Conservation (phyloP, 768 basidiomycete species). For the Plicaturopsis crispa region DNA sequence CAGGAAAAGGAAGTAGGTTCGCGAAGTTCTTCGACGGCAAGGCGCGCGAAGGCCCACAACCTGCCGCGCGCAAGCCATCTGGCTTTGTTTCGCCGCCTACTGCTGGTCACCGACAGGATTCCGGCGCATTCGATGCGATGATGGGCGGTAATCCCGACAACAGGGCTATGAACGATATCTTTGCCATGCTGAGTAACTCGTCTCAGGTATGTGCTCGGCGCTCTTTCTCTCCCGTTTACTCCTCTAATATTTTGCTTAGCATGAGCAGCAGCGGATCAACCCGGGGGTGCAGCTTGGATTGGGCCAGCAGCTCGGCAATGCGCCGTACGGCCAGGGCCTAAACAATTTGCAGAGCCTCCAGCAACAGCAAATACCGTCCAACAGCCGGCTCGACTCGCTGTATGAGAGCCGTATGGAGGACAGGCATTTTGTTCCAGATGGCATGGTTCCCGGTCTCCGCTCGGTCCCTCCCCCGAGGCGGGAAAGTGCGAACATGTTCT, state of each 20-base stretch:
- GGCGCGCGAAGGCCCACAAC: slow-evolving; percentile 27
- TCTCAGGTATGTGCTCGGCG: slow-evolving; percentile 47
- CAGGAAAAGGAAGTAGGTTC: slow-evolving; percentile 72
- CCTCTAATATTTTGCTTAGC: slow-evolving; percentile 2
- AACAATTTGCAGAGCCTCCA: slow-evolving; percentile 32
- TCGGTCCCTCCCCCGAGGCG: slow-evolving; percentile 57
- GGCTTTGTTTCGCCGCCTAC: slow-evolving; percentile 35
- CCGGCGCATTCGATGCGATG: slow-evolving; percentile 24
- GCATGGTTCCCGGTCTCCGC: slow-evolving; percentile 79
- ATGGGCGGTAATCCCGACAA: slow-evolving; percentile 35
- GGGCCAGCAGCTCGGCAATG: no score
- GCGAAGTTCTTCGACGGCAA: slow-evolving; percentile 87
- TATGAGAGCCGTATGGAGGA: slow-evolving; percentile 73
- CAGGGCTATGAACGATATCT: slow-evolving; percentile 71
- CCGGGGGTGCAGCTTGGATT: no score
- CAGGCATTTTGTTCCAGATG: slow-evolving; percentile 74
- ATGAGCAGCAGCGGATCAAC: slow-evolving; percentile 25
- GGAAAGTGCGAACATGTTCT: slow-evolving; percentile 43
- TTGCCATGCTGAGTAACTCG: slow-evolving; percentile 74
- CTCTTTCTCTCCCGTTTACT: neutral
- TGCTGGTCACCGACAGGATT: slow-evolving; percentile 40
- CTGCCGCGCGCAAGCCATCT: slow-evolving; percentile 27
- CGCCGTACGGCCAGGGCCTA: slow-evolving; percentile 22
- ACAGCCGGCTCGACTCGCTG: slow-evolving; percentile 54
- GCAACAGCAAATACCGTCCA: slow-evolving; percentile 28